Evolutionary conservation across 2,329 filamentous ascomycete genomes (phyloP).

Genomic region (Hysterium pulicare): DNA sequence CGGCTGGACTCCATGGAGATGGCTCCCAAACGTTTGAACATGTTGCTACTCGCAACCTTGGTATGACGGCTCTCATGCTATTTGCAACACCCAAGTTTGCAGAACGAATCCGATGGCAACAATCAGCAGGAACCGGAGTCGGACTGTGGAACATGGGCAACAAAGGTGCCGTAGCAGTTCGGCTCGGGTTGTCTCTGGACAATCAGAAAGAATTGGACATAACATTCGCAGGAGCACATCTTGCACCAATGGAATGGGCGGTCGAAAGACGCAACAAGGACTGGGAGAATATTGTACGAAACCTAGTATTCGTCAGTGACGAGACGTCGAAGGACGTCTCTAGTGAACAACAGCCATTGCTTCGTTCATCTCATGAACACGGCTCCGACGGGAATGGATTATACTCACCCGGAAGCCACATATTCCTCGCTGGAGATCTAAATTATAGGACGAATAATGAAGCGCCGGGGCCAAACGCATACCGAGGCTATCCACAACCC

Average conservation of each 20-base stretch:
- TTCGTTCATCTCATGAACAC: slow-evolving; percentile 16
- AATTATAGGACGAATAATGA: slow-evolving; percentile 84
- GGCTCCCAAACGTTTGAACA: slow-evolving; percentile 60
- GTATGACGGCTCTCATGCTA: slow-evolving; percentile 86
- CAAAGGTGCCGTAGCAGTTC: slow-evolving; percentile 84
- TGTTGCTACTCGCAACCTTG: slow-evolving; percentile 69
- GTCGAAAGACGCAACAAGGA: slow-evolving; percentile 75
- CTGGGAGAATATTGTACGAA: slow-evolving; percentile 79
- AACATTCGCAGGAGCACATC: slow-evolving; percentile 83
- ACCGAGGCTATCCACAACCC: slow-evolving; percentile 60
- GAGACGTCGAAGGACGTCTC: slow-evolving; percentile 28
- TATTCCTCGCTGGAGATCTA: slow-evolving; percentile 87
- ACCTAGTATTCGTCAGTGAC: slow-evolving; percentile 65
- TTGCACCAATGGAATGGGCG: slow-evolving; percentile 83
- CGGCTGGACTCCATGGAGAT: slow-evolving; percentile 49
- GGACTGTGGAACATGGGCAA: slow-evolving; percentile 88
- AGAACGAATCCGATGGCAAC: slow-evolving; percentile 60
- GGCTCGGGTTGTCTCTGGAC: slow-evolving; percentile 57
- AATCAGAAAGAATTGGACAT: slow-evolving; percentile 55
- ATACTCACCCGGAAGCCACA: slow-evolving; percentile 69
- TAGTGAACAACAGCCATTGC: slow-evolving; percentile 31
- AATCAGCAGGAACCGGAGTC: slow-evolving; percentile 79
- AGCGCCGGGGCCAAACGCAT: slow-evolving; percentile 58
- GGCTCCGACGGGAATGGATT: slow-evolving; percentile 56
- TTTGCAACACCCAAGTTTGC: slow-evolving; percentile 66